Conservation (phyloP, 2,329 filamentous ascomycete species). For the Zymoseptoria passerinii region DNA sequence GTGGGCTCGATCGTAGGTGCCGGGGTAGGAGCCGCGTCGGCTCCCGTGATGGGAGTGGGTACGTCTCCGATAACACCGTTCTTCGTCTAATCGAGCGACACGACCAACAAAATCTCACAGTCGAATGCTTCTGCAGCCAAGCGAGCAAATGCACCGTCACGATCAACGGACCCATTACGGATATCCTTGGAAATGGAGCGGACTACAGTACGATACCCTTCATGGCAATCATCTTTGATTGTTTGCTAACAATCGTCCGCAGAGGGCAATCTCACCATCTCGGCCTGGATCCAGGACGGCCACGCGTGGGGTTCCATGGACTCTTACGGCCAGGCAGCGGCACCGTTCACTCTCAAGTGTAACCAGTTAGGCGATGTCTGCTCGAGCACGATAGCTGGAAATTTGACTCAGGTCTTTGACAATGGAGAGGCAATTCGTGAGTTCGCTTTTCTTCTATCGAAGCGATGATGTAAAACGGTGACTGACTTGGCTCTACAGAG, state of each 20-base stretch:
- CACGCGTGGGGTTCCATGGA: slow-evolving; percentile 6
- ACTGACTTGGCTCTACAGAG: neutral
- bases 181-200: slow-evolving; percentile 7
- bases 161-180: slow-evolving; percentile 5
- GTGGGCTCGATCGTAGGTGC: neutral
- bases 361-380: slow-evolving; percentile 4
- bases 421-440: slow-evolving; percentile 7
- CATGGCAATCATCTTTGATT: neutral
- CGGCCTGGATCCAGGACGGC: slow-evolving; percentile 11
- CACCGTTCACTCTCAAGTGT: slow-evolving; percentile 11
- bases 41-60: slow-evolving; percentile 2
- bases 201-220: slow-evolving; percentile 7
- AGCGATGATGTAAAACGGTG: neutral
- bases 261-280: slow-evolving; percentile 8
- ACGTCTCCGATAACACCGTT: neutral
- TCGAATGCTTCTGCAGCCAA: slow-evolving; percentile 4
- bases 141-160: slow-evolving; percentile 8
- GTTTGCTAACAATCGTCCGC: neutral
- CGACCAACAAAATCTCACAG: neutral
- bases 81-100: neutral
- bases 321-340: slow-evolving; percentile 4
- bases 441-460: neutral
- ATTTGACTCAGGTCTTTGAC: slow-evolving; percentile 9
- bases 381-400: slow-evolving; percentile 6
- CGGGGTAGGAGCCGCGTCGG: neutral